These are phyloP conservation scores for Pichia insulana DNA, from an alignment of 805 yeast genomes.

Conservation along the genomic window DNA sequence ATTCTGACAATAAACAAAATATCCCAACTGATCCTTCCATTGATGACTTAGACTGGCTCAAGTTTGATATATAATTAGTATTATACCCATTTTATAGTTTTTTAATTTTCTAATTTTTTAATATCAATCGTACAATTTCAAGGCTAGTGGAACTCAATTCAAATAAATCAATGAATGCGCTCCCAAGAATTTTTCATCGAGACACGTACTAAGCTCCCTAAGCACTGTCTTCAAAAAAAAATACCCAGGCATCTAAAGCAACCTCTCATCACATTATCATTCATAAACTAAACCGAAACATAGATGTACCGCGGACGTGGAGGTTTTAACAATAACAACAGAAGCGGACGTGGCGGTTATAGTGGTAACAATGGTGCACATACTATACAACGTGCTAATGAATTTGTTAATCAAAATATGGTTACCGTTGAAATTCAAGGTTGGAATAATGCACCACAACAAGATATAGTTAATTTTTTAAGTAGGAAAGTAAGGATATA, in stretches of 20 bases:
- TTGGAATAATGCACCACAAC: conserved; percentile 73
- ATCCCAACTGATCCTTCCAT: conserved; percentile 1
- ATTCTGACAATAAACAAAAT: not conserved
- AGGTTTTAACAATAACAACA: conserved; percentile 11
- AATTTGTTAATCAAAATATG: conserved; percentile 21
- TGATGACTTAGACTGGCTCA: conserved; percentile 29
- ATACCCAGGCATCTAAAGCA: too few species aligned
- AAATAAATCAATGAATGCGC: too few species aligned
- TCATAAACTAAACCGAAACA: not conserved
- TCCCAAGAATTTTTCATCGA: too few species aligned
- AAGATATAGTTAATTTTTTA: conserved; percentile 61
- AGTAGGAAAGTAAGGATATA: conserved; percentile 55
- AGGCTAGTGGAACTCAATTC: too few species aligned
- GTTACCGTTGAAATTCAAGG: conserved; percentile 57
- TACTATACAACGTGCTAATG: conserved; percentile 16
- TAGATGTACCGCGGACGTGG: conserved; percentile 28
- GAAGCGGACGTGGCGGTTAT: conserved; percentile 14
- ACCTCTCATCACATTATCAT: too few species aligned
- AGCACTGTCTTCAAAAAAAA: too few species aligned
- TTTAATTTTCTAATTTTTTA: too few species aligned
- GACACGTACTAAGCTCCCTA: too few species aligned
- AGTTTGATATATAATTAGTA: conserved; percentile 24
- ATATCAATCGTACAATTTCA: too few species aligned
- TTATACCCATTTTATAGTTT: not conserved
- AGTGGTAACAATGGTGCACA: conserved; percentile 3